Base-by-base conservation (phyloP, 148 eudicot species). In the Camellia sinensis region DNA sequence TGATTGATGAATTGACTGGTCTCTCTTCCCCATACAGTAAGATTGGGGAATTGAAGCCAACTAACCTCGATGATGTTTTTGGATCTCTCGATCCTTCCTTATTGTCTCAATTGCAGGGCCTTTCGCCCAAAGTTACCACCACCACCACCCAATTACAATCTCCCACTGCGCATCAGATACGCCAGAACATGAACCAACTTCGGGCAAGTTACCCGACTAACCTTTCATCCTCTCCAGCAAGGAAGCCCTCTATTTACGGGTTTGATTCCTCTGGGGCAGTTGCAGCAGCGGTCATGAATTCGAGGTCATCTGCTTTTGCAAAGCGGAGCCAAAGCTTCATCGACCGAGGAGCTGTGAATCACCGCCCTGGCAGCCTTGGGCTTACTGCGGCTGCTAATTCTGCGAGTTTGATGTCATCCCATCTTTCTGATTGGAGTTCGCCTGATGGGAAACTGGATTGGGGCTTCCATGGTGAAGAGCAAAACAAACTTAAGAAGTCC, bases 311-410 rank as follows among this genome's bases (percentile, higher is more conserved):
- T 11, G 89, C 97, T 0, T 93, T 93, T 59, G 84, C 85, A 0
- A 86, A 90, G 69, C 87, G 97, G 56, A 92, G 97, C 82, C 97
- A 95, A 82, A 93, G 97, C 84, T 93, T 93, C 50, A 71, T 89
- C 15, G 96, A 91, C 73, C 91, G 97, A 0, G 87, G 89, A 15
- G 84, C 86, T 0, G 77, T 46, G 68, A 79, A 65, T 61, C 86
- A 75, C 64, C 75, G 75, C 5, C 82, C 75, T 7, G 83, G 84
- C 12, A 66, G 75, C n/a, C 82, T 76, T 7, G 83, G 84, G 45
- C 71, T 81, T 4, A 44, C 78, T 13, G 77, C 80, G 15, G 79
- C 86, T 56, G 82, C 82, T 19, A 85, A 80, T 21, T 76, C 86
- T 6, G 82, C 87, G 3, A 79, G 87, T 18, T 46, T 80, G 59